phyloP scores from a whole-genome alignment of 2,329 filamentous ascomycete species.

The Chaetomium globosum region DNA sequence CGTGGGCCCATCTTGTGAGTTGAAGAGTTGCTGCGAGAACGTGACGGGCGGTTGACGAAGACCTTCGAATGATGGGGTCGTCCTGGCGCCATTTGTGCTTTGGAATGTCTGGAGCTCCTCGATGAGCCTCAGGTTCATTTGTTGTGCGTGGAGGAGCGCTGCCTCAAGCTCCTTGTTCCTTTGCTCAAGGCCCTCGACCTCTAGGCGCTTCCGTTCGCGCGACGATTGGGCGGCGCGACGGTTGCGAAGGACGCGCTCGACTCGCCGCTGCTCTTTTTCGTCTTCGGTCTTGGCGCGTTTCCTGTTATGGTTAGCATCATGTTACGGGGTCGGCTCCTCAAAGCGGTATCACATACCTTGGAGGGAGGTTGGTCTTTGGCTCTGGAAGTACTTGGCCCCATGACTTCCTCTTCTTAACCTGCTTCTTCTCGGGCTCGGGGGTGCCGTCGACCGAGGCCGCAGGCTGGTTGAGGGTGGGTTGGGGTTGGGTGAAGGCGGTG shows the following conservation, averaged over 20 bases:
- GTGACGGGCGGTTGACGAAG: constrained; percentile 55
- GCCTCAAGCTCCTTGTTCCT: constrained; percentile 72
- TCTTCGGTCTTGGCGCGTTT: constrained; percentile 99
- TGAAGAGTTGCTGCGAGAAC: constrained; percentile 62
- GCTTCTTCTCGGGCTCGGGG: constrained; percentile 64
- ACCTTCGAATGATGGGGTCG: constrained; percentile 48
- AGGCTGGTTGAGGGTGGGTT: constrained; percentile 20
- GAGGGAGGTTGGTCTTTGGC: constrained; percentile 93
- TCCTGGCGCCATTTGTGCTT: constrained; percentile 46
- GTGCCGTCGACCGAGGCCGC: constrained; percentile 30
- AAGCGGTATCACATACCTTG: constrained; percentile 55
- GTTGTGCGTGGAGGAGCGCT: constrained; percentile 62
- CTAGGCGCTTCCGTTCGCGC: constrained; percentile 82
- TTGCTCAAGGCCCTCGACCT: constrained; percentile 83
- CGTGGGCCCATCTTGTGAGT: constrained; percentile 48
- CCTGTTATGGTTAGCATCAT: constrained; percentile 46
- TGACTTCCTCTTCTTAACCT: constrained; percentile 91
- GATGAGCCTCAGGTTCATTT: constrained; percentile 52
- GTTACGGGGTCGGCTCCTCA: neutral
- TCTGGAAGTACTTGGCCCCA: constrained; percentile 97
- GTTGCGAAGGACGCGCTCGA: constrained; percentile 95
- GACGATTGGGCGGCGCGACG: constrained; percentile 96
- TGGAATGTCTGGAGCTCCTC: constrained; percentile 56
- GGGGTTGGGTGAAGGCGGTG: constrained; percentile 21
- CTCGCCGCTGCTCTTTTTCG: constrained; percentile 96